Evolutionary conservation across 1,284 basidiomycete genomes (phyloP).

Genomic region (Ceratobasidium theobromae): DNA sequence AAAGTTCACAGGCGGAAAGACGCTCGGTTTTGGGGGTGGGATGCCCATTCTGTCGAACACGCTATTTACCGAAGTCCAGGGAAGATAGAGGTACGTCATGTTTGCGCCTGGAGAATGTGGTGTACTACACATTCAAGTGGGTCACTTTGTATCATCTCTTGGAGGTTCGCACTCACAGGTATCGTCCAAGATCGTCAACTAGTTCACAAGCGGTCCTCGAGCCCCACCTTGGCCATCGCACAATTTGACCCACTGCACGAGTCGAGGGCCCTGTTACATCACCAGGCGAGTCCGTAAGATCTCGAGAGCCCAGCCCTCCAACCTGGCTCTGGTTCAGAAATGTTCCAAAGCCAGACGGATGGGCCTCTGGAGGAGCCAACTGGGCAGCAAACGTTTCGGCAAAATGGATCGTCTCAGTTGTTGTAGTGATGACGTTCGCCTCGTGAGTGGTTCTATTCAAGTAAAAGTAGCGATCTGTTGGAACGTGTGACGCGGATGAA

Average conservation of each 20-base stretch:
- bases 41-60: constrained; percentile 11
- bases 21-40: constrained; percentile 10
- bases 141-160: not conserved
- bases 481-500: constrained; percentile 1
- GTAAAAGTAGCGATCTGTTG: constrained; percentile 18
- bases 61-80: constrained; percentile 22
- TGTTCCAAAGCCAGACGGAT: constrained; percentile 20
- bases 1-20: constrained; percentile 15
- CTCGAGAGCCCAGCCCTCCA: not conserved
- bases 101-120: constrained; percentile 13
- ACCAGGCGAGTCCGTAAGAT: not conserved
- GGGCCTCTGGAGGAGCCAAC: not conserved
- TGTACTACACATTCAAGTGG: not conserved
- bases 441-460: not conserved
- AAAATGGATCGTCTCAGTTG: constrained; percentile 14
- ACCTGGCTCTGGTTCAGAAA: constrained; percentile 19
- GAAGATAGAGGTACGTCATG: constrained; percentile 24
- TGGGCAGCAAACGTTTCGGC: constrained; percentile 15
- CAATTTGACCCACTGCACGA: constrained; percentile 13
- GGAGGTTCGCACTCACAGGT: constrained; percentile 8
- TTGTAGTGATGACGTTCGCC: not conserved
- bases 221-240: constrained; percentile 24
- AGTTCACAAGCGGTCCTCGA: constrained; percentile 16
- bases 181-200: constrained; percentile 22
- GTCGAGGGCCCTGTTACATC: constrained; percentile 3